Evolutionary conservation across 768 basidiomycete genomes (phyloP), one percentile per base, ranked within the genome.

Genomic region (Mycena kentingensis): DNA sequence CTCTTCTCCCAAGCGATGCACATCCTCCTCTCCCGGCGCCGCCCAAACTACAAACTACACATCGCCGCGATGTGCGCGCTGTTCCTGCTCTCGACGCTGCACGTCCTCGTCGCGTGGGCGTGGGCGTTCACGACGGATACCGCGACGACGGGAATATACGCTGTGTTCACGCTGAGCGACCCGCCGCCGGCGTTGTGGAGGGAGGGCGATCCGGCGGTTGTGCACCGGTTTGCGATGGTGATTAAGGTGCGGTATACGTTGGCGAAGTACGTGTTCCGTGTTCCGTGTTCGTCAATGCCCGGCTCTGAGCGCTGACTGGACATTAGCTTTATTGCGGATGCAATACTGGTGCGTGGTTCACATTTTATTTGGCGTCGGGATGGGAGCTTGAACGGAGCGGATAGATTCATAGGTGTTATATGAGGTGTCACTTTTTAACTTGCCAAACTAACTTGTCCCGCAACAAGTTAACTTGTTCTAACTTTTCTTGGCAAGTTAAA

Each of bases 71-170:
- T 54, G 38, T 35, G n/a, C n/a, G 2, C 35, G 6, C 52, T 54
- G 26, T 54, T 54, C 34, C 18, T 36, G 4, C 52, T 54, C 46
- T 54, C 52, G 25, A 54, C 52, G 3, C 26, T 54, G 26, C 52
- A 54, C 52, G 37, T 54, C n/a, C 26, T 35, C 19, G 46, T 54
- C 3, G 52, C 46, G 11, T 54, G 37, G 12, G 4, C 46, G 37
- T 54, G 52, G 52, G 52, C 52, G 5, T 54, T 49, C 26, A 48
- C 49, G 18, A 48, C 52, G 3, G 52, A 54, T 28, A 13, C 22
- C 7, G 52, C 32, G 4, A 21, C 41, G 6, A 35, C 46, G 16
- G 52, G 19, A 12, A 54, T 54, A 42, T 54, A 54, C 19, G 46
- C 47, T 13, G 0, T 49, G 26, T 49, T 48, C 28, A 48, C 52